Evolutionary conservation across 2,329 filamentous ascomycete species (phyloP), one percentile per base, ranked within the genome.

Genomic region (Diaporthe ampelina): DNA sequence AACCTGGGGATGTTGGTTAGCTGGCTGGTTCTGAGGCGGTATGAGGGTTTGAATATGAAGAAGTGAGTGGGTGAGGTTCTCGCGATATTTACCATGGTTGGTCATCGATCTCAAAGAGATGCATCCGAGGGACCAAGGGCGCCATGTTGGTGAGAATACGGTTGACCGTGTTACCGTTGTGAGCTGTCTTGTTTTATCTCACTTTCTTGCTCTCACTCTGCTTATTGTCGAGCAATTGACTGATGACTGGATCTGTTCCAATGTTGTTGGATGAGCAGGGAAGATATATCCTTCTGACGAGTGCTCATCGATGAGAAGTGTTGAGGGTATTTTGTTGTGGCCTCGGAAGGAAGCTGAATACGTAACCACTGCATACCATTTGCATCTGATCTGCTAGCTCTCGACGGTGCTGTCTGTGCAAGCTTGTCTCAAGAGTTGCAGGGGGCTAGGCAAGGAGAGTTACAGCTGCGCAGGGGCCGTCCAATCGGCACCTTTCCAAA

Each of bases 71-170:
- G 57, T 72, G 52, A 61, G 29, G n/a, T n/a, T n/a, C n/a, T n/a
- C n/a, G n/a, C n/a, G 50, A 19, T 48, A 76, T 83, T 73, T 84
- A 93, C 91, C 92, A 93, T 72, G 88, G 78, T 81, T 92, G 90
- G 79, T 94, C 92, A 77, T 91, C 88, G 76, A 93, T 91, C 85
- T 94, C 92, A 76, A 91, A 91, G 77, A 93, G 87, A 80, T 93
- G 90, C 81, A 91, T 84, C 11, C 90, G 88, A 10, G 89, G 90
- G 72, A 90, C 81, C 52, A 88, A 83, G 65, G 89, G 86, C 56
- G 86, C 83, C 85, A 88, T 89, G 63, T 74, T 78, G 63, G 32
- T 68, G 63, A 68, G 43, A 52, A 19, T 4, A 56, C 24, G 21
- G 21, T 32, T 13, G 29, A 11, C 7, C 8, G 10, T 59, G 24